Evolutionary conservation across 345 rosid species (phyloP), one percentile per base, ranked within the genome.

Genomic region (Camelina sativa): DNA sequence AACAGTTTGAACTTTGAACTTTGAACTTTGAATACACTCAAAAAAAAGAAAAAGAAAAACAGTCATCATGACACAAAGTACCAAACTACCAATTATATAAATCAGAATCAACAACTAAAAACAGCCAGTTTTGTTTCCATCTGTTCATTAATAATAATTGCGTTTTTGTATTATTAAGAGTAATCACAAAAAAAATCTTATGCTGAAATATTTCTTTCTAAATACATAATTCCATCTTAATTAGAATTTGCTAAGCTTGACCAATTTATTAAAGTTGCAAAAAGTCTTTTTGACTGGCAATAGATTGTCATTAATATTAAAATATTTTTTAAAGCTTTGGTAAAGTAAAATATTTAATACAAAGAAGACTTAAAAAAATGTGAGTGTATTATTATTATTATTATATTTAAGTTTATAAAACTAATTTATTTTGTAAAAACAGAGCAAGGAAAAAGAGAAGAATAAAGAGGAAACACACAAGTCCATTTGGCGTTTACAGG

Each of bases 401-500:
- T n/a, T n/a, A n/a, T n/a, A n/a, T n/a, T n/a, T n/a, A n/a, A n/a
- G 75, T 62, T 72, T 57, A 35, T 44, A 16, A 72, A 62, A 7
- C 5, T 72, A 30, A 41, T 20, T 64, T 20, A 7, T 32, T 65
- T 34, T 65, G 11, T 57, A 35, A 34, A 73, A 73, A 65, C 19
- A 55, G 51, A 46, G 10, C 38, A 38, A 60, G 25, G 53, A 28
- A 37, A 32, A 62, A 62, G 62, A 53, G 37, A 62, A 62, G 59
- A 69, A 69, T 43, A 69, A 62, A 76, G 60, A 44, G 58, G 19
- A 50, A 53, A 46, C 48, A 13, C 48, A 23, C 37, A 34, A 34
- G 59, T 76, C 56, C 80, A 62, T 9, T 69, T 76, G 75, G 65
- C 80, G 70, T 70, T 28, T 50, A 76, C 75, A 76, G 80, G 65